These are phyloP conservation scores for Teratosphaeria zuluensis DNA, from an alignment of 2,329 filamentous ascomycete genomes.

Conservation along the genomic window DNA sequence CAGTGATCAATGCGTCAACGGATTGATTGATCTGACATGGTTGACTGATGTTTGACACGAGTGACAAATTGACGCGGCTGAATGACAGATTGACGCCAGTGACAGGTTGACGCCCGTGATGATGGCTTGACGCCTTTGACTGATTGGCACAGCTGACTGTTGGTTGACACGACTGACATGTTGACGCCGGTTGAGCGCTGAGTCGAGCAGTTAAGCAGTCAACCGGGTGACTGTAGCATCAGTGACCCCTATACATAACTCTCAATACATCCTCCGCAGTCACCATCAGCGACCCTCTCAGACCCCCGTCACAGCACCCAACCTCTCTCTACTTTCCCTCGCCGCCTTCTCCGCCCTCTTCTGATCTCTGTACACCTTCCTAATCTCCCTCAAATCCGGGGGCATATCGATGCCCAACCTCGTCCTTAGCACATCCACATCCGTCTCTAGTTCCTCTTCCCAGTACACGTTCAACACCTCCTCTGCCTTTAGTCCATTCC, in stretches of 20 bases:
- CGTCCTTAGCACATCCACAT: constrained; percentile 64
- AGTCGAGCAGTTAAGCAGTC: too few species aligned
- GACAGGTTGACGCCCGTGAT: background rate
- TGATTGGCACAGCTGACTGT: background rate
- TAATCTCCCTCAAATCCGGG: constrained; percentile 70
- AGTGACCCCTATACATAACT: too few species aligned
- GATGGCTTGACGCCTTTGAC: background rate
- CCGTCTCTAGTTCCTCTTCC: constrained; percentile 84
- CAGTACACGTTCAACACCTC: constrained; percentile 95
- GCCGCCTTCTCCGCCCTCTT: constrained; percentile 54
- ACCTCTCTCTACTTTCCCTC: constrained; percentile 3
- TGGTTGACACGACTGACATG: background rate
- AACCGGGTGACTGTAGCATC: too few species aligned
- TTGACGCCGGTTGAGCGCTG: too few species aligned
- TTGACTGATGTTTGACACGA: background rate
- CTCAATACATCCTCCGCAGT: too few species aligned
- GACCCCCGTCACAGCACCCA: constrained; percentile 3
- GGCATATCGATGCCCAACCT: constrained; percentile 80
- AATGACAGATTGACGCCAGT: background rate
- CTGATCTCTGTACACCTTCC: constrained; percentile 60
- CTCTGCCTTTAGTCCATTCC: constrained; percentile 65
- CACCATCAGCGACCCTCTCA: background rate
- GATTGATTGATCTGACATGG: background rate
- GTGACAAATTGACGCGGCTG: background rate
- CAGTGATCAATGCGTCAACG: background rate